Base-by-base conservation (phyloP, 768 basidiomycete genomes). In the Pisolithus microcarpus region DNA sequence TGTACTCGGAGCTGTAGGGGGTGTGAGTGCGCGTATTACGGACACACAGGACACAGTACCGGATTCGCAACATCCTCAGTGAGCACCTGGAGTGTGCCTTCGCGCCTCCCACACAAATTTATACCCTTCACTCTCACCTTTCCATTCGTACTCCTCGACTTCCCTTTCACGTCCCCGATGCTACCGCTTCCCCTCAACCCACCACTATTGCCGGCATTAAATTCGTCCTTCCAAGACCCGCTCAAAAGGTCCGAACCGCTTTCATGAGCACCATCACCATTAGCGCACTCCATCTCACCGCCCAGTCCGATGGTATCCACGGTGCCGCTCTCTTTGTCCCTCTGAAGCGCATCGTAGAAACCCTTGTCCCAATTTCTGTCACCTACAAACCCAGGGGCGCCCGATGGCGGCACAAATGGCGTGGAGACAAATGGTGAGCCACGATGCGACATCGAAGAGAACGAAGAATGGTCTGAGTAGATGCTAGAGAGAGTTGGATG, bases 301-400 rank as follows among this genome's bases (percentile, higher is more conserved):
- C 67, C 54, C 66, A 80, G 63, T 64, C 83, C 77, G 10, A 79
- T 72, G 39, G 77, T 64, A 28, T 72, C 71, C 0, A 73, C 72
- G 2, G 80, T 64, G 9, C 71, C 67, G 23, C 40, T 53, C 31
- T 62, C 56, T 34, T 62, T 59, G 49, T 81, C 81, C 2, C 63
- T 62, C 45, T 72, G 71, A 37, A 81, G 62, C 28, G 72, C 71
- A 2, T 70, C 71, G 0, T 78, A 81, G 58, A 72, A 83, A 0
- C 82, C 81, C 48, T 79, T 81, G 63, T 91, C 82, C 89, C 89
- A 80, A 10, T 62, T 72, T 15, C 69, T 65, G 43, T 87, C 85
- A 0, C 85, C 85, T 13, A 66, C 72, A 57, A 84, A 90, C 5
- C 87, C 91, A 0, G 90, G 90, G 0, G 90, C 91, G n/a, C 90